A percentile compares a stretch with the other conserved stretches of the same genome.
phyloP scores from a whole-genome alignment of 331 rosid species.

The Erythrophleum ivorense region DNA sequence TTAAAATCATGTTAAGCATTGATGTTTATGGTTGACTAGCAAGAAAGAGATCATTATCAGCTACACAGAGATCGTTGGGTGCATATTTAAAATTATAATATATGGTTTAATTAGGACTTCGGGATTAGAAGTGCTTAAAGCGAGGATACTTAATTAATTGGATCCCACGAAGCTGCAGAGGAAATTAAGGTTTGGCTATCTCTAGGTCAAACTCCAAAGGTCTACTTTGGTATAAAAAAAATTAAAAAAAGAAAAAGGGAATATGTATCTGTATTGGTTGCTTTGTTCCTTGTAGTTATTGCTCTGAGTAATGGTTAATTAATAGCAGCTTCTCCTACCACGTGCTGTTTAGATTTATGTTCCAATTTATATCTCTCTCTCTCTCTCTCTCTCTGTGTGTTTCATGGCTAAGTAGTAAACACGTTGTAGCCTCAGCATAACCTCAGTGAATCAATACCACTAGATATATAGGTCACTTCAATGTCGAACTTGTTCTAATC shows the following conservation, averaged over 20 bases:
- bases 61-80: not conserved
- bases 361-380: not conserved
- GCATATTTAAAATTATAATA: too few species aligned
- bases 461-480: not conserved
- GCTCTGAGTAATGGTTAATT: not conserved
- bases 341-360: not conserved
- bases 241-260: too few species aligned
- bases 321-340: not conserved
- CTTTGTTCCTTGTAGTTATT: slow-evolving; percentile 7
- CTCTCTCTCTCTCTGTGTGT: not conserved
- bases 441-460: slow-evolving; percentile 1
- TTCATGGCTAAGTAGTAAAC: not conserved
- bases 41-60: not conserved
- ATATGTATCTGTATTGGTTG: not conserved
- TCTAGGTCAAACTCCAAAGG: slow-evolving; percentile 3
- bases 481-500: slow-evolving; percentile 11
- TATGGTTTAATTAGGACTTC: not conserved
- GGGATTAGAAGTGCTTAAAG: not conserved
- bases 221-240: not conserved
- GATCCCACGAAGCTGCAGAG: slow-evolving; percentile 8
- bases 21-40: not conserved
- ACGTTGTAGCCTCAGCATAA: not conserved
- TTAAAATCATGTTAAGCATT: not conserved
- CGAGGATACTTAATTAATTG: not conserved
- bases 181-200: not conserved